These are phyloP conservation scores for Volvox reticuliferus DNA, from an alignment of 139 green algal species.

Conservation along the genomic window DNA sequence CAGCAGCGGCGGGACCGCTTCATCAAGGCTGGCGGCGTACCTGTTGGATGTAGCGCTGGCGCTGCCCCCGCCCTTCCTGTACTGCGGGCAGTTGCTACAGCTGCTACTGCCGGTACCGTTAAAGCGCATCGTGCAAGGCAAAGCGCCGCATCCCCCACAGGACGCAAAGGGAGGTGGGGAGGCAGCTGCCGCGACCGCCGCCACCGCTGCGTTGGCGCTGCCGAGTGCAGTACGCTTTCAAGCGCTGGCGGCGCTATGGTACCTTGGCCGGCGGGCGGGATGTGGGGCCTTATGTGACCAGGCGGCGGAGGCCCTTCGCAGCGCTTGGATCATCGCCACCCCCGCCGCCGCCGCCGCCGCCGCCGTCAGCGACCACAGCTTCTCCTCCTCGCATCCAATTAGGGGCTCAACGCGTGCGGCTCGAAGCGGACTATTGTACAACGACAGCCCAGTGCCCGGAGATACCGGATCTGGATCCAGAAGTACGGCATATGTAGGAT, in stretches of 20 bases:
- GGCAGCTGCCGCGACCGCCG: background rate
- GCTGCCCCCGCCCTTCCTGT: conserved; percentile 29
- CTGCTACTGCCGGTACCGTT: conserved; percentile 23
- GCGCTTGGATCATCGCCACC: too few species aligned
- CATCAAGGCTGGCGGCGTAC: background rate
- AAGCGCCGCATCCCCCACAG: background rate
- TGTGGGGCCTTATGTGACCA: background rate
- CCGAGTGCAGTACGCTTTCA: background rate
- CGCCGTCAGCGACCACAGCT: too few species aligned
- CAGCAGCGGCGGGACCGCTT: background rate
- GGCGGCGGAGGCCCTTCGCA: background rate
- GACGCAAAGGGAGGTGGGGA: too few species aligned
- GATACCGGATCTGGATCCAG: too few species aligned
- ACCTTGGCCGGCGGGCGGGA: background rate
- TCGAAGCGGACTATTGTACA: too few species aligned
- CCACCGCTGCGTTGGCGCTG: background rate
- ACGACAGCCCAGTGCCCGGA: too few species aligned
- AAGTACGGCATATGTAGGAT: too few species aligned
- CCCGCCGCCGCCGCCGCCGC: background rate
- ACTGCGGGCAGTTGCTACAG: conserved; percentile 5
- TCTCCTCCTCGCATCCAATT: too few species aligned
- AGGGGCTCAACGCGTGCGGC: too few species aligned
- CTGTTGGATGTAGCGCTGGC: background rate
- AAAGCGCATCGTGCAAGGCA: background rate
- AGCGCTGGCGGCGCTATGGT: conserved; percentile 3